Conservation (phyloP, 345 rosid genomes). For the Pistacia vera region DNA sequence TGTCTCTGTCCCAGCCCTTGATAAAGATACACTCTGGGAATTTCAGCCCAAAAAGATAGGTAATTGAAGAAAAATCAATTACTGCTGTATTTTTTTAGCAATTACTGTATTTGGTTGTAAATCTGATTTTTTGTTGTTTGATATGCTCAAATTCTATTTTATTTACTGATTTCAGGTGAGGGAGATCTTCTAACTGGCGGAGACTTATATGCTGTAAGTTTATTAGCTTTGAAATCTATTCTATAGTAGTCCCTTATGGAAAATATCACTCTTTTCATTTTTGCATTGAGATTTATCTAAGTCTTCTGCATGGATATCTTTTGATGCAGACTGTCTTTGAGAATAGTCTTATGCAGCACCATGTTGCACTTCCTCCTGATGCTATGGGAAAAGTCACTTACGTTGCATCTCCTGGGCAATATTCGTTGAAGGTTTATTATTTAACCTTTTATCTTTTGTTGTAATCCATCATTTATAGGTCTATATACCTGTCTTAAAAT, state of each 20-base stretch:
- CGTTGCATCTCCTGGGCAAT: slow-evolving; percentile 98
- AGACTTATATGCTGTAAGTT: slow-evolving; percentile 96
- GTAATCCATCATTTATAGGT: not conserved
- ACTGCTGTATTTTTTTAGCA: not conserved
- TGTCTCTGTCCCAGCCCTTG: slow-evolving; percentile 97
- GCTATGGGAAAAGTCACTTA: slow-evolving; percentile 95
- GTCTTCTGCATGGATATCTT: slow-evolving; percentile 19
- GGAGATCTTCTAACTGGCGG: slow-evolving; percentile 98
- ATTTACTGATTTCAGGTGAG: slow-evolving; percentile 59
- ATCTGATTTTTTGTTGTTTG: slow-evolving; percentile 9
- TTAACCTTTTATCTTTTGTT: slow-evolving; percentile 1
- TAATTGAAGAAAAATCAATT: slow-evolving; percentile 22
- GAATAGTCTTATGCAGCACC: slow-evolving; percentile 92
- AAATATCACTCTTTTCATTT: not conserved
- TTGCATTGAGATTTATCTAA: slow-evolving; percentile 11
- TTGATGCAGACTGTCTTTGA: slow-evolving; percentile 84
- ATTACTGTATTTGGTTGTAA: not conserved
- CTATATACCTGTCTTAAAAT: not conserved
- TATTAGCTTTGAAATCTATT: slow-evolving; percentile 20
- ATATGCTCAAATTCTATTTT: slow-evolving; percentile 21
- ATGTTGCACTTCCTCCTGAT: slow-evolving; percentile 92
- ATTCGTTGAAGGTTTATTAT: slow-evolving; percentile 78
- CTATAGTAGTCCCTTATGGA: not conserved
- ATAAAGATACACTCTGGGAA: slow-evolving; percentile 93
- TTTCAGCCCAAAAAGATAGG: slow-evolving; percentile 92